phyloP scores from a whole-genome alignment of 1,284 basidiomycete species.

The Wallemia hederae region DNA sequence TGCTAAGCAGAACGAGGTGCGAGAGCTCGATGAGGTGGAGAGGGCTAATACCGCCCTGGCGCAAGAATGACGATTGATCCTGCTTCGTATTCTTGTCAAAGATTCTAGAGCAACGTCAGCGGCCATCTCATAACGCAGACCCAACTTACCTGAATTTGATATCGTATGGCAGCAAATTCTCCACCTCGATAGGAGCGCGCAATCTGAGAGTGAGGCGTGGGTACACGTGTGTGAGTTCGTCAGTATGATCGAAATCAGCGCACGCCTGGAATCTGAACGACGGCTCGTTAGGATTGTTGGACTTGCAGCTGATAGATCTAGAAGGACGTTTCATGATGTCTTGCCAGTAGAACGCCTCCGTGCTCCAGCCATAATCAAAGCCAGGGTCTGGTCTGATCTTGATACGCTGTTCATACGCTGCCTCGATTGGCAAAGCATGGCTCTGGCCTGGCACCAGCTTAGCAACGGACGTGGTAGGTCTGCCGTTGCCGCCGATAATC shows the following conservation, averaged over 20 bases:
- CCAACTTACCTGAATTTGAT: slow-evolving; percentile 44
- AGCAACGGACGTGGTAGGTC: slow-evolving; percentile 47
- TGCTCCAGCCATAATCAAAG: slow-evolving; percentile 80
- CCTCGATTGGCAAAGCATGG: slow-evolving; percentile 70
- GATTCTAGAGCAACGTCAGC: neutral
- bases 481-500: slow-evolving; percentile 56
- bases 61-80: slow-evolving; percentile 27
- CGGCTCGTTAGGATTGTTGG: slow-evolving; percentile 50
- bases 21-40: slow-evolving; percentile 83
- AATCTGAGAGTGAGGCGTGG: slow-evolving; percentile 62
- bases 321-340: slow-evolving; percentile 51
- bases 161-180: slow-evolving; percentile 87
- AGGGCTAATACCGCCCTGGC: slow-evolving; percentile 82
- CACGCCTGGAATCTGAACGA: slow-evolving; percentile 89
- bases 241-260: slow-evolving; percentile 39
- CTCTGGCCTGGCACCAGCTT: slow-evolving; percentile 78
- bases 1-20: slow-evolving; percentile 77
- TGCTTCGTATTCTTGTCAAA: slow-evolving; percentile 1
- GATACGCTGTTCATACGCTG: slow-evolving; percentile 54
- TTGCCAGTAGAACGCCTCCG: slow-evolving; percentile 57
- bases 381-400: slow-evolving; percentile 80
- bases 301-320: slow-evolving; percentile 60
- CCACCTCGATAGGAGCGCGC: slow-evolving; percentile 83
- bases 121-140: neutral
- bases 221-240: slow-evolving; percentile 21